These are phyloP conservation scores for Macaranga tanarius DNA, from an alignment of 441 rosid species.

Conservation along the genomic window DNA sequence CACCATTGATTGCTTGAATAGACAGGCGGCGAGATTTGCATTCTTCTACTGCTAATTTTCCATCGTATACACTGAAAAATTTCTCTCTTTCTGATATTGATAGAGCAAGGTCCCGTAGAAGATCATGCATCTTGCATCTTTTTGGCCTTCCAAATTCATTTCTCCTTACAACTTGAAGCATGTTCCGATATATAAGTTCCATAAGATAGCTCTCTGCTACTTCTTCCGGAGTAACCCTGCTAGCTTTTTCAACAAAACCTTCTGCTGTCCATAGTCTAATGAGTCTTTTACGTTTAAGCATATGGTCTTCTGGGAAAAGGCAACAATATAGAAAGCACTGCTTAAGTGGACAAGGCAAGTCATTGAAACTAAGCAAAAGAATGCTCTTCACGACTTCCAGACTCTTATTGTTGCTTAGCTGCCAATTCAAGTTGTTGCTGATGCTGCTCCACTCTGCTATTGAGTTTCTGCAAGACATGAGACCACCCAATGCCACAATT, in stretches of 20 bases:
- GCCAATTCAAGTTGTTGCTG: constrained; percentile 31
- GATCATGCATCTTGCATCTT: constrained; percentile 41
- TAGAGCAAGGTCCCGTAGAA: constrained; percentile 37
- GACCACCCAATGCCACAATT: constrained; percentile 38
- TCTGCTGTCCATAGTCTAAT: constrained; percentile 40
- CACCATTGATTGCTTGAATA: constrained; percentile 14
- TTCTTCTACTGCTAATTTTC: constrained; percentile 2
- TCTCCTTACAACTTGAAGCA: constrained; percentile 37
- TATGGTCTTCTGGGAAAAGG: constrained; percentile 33
- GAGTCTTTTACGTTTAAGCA: constrained; percentile 31
- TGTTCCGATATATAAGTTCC: constrained; percentile 35
- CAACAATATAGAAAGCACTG: constrained; percentile 40
- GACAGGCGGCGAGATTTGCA: constrained; percentile 27
- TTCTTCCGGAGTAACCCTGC: constrained; percentile 29
- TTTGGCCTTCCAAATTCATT: constrained; percentile 34
- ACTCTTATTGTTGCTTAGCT: constrained; percentile 30
- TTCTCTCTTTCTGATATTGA: constrained; percentile 34
- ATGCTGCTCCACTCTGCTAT: constrained; percentile 38
- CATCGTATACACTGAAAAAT: constrained; percentile 29
- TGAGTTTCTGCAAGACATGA: constrained; percentile 28
- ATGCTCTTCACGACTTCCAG: constrained; percentile 31
- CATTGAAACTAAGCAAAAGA: constrained; percentile 35
- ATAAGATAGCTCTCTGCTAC: constrained; percentile 34
- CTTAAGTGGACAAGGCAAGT: constrained; percentile 32
- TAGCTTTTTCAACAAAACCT: constrained; percentile 28